Conservation (phyloP, 192 early-diverging fungal species). For the Allomyces macrogynus region DNA sequence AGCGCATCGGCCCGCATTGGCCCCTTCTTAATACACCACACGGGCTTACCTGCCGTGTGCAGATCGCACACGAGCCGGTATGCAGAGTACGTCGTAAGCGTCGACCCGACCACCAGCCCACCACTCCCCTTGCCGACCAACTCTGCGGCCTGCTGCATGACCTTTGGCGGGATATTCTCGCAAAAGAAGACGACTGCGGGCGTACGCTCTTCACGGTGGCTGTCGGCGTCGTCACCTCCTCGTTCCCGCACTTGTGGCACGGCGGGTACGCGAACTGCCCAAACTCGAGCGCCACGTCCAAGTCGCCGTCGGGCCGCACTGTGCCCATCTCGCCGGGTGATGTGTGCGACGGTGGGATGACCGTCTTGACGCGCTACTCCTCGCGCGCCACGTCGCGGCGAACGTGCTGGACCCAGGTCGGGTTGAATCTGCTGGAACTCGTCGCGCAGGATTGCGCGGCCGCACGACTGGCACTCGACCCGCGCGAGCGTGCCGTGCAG, state of each 20-base stretch:
- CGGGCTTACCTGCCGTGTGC: conserved; percentile 28
- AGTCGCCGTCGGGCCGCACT: conserved; percentile 68
- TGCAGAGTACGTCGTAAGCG: conserved; percentile 64
- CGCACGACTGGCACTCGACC: conserved; percentile 56
- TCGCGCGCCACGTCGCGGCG: conserved; percentile 11
- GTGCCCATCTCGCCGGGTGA: conserved; percentile 17
- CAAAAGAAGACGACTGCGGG: conserved; percentile 79
- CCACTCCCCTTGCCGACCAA: conserved; percentile 36
- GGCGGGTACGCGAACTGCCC: conserved; percentile 47
- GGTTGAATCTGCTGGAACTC: conserved; percentile 57
- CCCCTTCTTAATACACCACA: conserved; percentile 55
- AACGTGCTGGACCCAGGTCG: conserved; percentile 22
- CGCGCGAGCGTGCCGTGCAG: conserved; percentile 60
- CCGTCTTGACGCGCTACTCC: neutral
- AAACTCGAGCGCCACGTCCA: conserved; percentile 32
- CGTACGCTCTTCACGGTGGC: conserved; percentile 30
- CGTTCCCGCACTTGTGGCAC: conserved; percentile 34
- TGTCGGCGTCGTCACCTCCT: neutral
- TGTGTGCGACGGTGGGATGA: conserved; percentile 5
- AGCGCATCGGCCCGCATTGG: conserved; percentile 50
- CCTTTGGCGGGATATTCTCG: conserved; percentile 42
- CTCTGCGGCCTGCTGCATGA: conserved; percentile 29
- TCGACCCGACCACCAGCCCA: conserved; percentile 59
- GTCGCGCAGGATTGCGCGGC: conserved; percentile 23
- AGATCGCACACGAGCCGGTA: conserved; percentile 52